phyloP scores from a whole-genome alignment of 208 protist genomes.

The Trypanosoma conorhini region DNA sequence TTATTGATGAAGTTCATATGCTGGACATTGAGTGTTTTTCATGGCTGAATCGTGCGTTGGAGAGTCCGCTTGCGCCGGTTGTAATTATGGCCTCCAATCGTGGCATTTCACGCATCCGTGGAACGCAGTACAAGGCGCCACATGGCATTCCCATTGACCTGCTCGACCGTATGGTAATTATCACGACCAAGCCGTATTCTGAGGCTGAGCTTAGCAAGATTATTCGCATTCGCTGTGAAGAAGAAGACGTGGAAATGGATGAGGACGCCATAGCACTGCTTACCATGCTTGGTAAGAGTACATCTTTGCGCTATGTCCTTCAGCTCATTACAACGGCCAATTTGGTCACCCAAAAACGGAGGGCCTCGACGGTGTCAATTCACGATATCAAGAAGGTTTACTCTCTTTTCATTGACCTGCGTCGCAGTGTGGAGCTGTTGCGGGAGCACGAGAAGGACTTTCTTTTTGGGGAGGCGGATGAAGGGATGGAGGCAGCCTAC shows the following conservation, averaged over 20 bases:
- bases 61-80: conserved; percentile 98
- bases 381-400: conserved; percentile 98
- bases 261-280: conserved; percentile 96
- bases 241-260: conserved; percentile 99
- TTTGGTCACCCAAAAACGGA: conserved; percentile 95
- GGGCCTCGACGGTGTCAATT: conserved; percentile 92
- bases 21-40: conserved; percentile 99
- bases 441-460: conserved; percentile 92
- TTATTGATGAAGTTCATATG: conserved; percentile 99
- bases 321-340: conserved; percentile 99
- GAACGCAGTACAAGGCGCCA: conserved; percentile 97
- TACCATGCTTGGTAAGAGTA: conserved; percentile 95
- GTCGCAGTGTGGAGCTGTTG: conserved; percentile 88
- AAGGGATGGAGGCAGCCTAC: conserved; percentile 50
- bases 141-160: conserved; percentile 99
- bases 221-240: conserved; percentile 97
- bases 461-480: conserved; percentile 90
- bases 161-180: conserved; percentile 99
- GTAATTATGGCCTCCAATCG: conserved; percentile 99
- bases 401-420: conserved; percentile 98
- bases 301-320: conserved; percentile 99
- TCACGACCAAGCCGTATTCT: conserved; percentile 97
- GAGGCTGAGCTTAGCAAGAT: conserved; percentile 97
- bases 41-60: conserved; percentile 99
- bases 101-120: conserved; percentile 98